Base-by-base conservation (phyloP, 345 rosid species). In the Chamaenerion angustifolium region DNA sequence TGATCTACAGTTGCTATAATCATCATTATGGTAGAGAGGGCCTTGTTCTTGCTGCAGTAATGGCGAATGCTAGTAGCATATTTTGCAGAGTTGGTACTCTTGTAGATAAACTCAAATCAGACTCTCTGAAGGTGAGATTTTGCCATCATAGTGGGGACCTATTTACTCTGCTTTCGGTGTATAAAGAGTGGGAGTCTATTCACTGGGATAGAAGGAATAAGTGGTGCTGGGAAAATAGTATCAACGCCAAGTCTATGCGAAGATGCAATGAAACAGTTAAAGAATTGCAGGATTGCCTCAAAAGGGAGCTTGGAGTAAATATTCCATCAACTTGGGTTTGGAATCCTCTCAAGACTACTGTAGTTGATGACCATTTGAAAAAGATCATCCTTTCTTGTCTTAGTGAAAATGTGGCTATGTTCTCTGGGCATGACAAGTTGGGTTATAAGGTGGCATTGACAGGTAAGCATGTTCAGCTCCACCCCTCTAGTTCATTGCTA, bases 201-300 rank as follows among this genome's bases (percentile, higher is more conserved):
- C 72, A 68, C 8, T 56, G 10, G 46, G 74, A 71, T 25, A 61
- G 52, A 69, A 71, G 79, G 79, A 86, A 73, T 56, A 71, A 62
- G 53, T 89, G 95, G 95, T 89, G 97, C 62, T 85, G 90, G 97
- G 85, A 85, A 10, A 85, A 85, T 59, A 79, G 97, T 57, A 69
- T 89, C 48, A 89, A 89, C 72, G 97, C 97, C 17, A 89, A 89
- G 60, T 65, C 94, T 10, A 76, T 90, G 94, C 68, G 98, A 57
- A 79, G 95, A 63, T 90, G 95, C 68, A 75, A 75, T 41, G 95
- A 86, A 27, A 75, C 92, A 4, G 75, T 90, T 31, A 67, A 62
- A 46, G 95, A 90, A 60, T 65, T 86, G 62, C 86, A 81, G 62
- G 60, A 31, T 45, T 77, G 88, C 72, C 74, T 89, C 21, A 47